Evolutionary conservation across 2,329 filamentous ascomycete species (phyloP).

Genomic region (Talaromyces islandicus): DNA sequence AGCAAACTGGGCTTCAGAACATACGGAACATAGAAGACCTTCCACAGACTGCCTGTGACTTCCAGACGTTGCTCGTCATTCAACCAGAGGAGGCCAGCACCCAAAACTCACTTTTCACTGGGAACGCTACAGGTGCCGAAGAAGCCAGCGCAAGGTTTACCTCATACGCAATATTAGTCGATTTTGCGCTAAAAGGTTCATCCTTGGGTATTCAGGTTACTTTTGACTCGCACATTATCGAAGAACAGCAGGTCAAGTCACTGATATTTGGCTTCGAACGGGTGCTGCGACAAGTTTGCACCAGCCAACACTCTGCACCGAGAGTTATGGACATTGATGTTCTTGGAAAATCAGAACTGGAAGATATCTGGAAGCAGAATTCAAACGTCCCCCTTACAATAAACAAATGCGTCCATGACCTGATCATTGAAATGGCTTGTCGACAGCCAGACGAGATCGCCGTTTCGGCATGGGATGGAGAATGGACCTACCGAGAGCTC

Average conservation of each 20-base stretch:
- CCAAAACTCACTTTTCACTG: background rate
- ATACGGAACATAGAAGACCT: conserved; percentile 13
- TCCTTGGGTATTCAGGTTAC: background rate
- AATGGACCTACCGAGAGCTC: conserved; percentile 19
- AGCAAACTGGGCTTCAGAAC: conserved; percentile 5
- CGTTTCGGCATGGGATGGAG: conserved; percentile 23
- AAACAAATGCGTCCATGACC: conserved; percentile 13
- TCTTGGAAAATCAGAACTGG: background rate
- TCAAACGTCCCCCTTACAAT: background rate
- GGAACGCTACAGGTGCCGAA: background rate
- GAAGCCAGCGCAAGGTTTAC: background rate
- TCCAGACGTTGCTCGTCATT: conserved; percentile 34
- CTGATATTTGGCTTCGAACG: conserved; percentile 3
- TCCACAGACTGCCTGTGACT: conserved; percentile 30
- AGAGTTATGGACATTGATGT: background rate
- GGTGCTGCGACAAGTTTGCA: conserved; percentile 1
- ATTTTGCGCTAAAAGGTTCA: background rate
- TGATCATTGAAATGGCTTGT: conserved; percentile 9
- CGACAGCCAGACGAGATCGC: conserved; percentile 12
- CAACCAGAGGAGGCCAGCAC: conserved; percentile 7
- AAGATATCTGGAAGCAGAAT: conserved; percentile 4
- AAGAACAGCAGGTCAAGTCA: background rate
- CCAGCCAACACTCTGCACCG: background rate
- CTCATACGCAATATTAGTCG: background rate
- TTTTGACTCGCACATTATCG: conserved; percentile 5